phyloP scores from a whole-genome alignment of 345 rosid genomes.

The Rhodomyrtus tomentosa region DNA sequence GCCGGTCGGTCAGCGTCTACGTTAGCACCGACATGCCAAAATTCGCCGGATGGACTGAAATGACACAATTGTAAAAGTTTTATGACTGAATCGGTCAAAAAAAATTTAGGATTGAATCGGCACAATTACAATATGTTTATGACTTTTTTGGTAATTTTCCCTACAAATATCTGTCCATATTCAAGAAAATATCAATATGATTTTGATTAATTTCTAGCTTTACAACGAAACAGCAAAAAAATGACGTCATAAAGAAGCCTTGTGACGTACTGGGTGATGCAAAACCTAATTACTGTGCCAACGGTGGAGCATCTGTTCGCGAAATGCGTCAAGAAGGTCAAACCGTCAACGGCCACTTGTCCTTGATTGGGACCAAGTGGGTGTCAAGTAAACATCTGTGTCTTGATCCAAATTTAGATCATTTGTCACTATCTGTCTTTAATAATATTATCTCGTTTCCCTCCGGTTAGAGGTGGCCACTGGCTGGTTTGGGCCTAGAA shows the following conservation, averaged over 20 bases:
- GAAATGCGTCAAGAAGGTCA: not conserved
- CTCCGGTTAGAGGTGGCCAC: too few relatives aligned
- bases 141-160: too few relatives aligned
- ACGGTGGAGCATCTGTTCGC: not conserved
- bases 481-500: too few relatives aligned
- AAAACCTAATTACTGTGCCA: not conserved
- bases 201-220: not conserved
- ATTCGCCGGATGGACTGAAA: too few relatives aligned
- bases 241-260: not conserved
- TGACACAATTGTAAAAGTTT: too few relatives aligned
- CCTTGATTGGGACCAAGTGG: not conserved
- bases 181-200: not conserved
- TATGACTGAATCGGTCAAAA: too few relatives aligned
- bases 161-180: too few relatives aligned
- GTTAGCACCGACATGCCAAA: too few relatives aligned
- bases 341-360: not conserved
- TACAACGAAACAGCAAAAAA: not conserved
- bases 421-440: not conserved
- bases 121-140: too few relatives aligned
- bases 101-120: too few relatives aligned
- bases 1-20: too few relatives aligned
- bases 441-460: not conserved
- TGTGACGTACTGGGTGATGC: not conserved
- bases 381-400: not conserved
- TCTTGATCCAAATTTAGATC: not conserved